Evolutionary conservation across 192 early-diverging fungal genomes (phyloP).

Genomic region (Dimargaris verticillata): DNA sequence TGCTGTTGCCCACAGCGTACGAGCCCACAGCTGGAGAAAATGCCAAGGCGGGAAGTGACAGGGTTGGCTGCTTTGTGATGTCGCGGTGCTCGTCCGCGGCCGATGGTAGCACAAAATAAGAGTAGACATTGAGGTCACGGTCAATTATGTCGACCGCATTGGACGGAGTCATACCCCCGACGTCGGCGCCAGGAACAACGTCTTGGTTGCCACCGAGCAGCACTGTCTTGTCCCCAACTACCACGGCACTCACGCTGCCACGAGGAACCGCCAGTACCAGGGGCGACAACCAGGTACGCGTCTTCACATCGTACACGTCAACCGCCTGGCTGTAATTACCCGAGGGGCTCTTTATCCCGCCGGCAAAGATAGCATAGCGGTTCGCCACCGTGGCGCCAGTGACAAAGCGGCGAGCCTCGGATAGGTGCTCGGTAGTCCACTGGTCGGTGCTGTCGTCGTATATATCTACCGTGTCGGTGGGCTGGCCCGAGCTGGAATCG

Average conservation of each 20-base stretch:
- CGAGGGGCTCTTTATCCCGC: slow-evolving; percentile 21
- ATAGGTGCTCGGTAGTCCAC: slow-evolving; percentile 21
- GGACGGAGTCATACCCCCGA: neutral
- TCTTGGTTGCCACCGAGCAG: slow-evolving; percentile 1
- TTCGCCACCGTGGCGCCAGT: slow-evolving; percentile 21
- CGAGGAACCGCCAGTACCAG: neutral
- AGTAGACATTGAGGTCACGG: neutral
- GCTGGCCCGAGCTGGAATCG: slow-evolving; percentile 18
- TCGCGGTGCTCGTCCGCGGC: too few relatives aligned
- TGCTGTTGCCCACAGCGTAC: too few relatives aligned
- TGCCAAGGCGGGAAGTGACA: neutral
- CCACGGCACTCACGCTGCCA: neutral
- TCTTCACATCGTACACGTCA: slow-evolving; percentile 26
- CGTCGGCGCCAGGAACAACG: neutral
- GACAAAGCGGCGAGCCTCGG: slow-evolving; percentile 17
- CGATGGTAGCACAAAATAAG: too few relatives aligned
- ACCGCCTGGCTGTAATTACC: slow-evolving; percentile 18
- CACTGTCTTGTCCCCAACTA: neutral
- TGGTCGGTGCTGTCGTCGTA: slow-evolving; percentile 17
- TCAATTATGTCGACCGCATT: neutral
- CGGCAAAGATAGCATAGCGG: slow-evolving; percentile 29
- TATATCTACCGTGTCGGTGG: slow-evolving; percentile 25
- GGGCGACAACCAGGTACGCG: slow-evolving; percentile 15
- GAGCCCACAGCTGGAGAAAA: neutral
- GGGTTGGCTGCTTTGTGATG: too few relatives aligned